Conservation (phyloP, 2,329 filamentous ascomycete species). For the Elsinoe perseae region DNA sequence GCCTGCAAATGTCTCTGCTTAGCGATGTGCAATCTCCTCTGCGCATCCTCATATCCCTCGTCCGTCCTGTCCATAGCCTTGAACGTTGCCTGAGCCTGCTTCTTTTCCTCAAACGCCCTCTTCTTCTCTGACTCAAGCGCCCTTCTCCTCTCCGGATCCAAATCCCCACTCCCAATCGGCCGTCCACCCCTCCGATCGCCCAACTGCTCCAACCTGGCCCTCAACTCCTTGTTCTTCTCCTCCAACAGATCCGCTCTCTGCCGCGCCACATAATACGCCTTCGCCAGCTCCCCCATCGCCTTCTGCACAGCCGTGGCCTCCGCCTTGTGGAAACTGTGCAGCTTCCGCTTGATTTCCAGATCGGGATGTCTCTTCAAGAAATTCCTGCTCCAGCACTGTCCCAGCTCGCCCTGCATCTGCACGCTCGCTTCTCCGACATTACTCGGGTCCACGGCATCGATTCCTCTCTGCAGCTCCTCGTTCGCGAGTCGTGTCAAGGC, state of each 20-base stretch:
- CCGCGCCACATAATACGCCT: constrained; percentile 10
- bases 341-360: constrained; percentile 6
- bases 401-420: not conserved
- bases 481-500: constrained; percentile 1
- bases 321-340: constrained; percentile 12
- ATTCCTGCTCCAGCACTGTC: constrained; percentile 6
- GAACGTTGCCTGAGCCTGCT: constrained; percentile 27
- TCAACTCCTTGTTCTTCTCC: constrained; percentile 54
- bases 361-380: constrained; percentile 11
- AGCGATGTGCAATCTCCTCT: constrained; percentile 14
- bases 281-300: constrained; percentile 11
- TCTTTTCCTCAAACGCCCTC: constrained; percentile 25
- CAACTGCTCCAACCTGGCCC: constrained; percentile 61
- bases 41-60: constrained; percentile 27
- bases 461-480: constrained; percentile 8
- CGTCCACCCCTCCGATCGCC: constrained; percentile 46
- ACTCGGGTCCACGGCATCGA: not conserved
- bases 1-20: constrained; percentile 10
- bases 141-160: constrained; percentile 17
- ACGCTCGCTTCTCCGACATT: not conserved
- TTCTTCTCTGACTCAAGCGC: constrained; percentile 17
- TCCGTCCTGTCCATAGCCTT: constrained; percentile 23
- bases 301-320: constrained; percentile 12
- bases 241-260: constrained; percentile 11
- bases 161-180: constrained; percentile 8